Base-by-base conservation (phyloP, 352 stramenopile species). In the Phytopythium cucurbitacearum region DNA sequence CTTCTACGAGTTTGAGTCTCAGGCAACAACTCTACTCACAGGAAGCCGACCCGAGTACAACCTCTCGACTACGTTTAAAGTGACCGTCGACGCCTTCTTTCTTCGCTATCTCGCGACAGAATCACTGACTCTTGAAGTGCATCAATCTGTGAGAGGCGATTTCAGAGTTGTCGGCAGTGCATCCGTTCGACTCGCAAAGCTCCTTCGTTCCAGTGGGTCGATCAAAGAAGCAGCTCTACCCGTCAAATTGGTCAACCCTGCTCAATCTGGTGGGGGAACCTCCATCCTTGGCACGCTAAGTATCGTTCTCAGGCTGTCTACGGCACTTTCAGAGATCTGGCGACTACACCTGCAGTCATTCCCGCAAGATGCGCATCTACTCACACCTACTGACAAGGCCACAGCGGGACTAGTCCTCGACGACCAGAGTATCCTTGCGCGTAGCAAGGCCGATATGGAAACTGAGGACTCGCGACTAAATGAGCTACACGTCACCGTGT, bases 1-100 rank as follows among this genome's bases (percentile, higher is more conserved):
- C 53, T 98, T 98, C 55, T 98, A 95, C 59, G 89, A 97, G 59
- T 98, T 96, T 55, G 91, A 98, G 62, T 96, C 88, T 0, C 90
- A 98, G 66, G 84, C 89, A 42, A 97, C 91, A 38, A 72, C 91
- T 28, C 65, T 97, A 35, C 49, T 97, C 10, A 71, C 87, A 9
- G 92, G 93, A 28, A 78, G 55, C 38, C 69, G 71, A 13, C 92
- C 91, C 3, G 71, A 82, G 13, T 98, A 96, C 69, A 95, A 97
- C 60, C 94, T 97, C 51, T 89, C 90, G 7, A 79, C 86, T 10
- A 96, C 79, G 0, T 98, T 95, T 64, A 96, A 95, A 59, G 82
- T 98, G 45, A 94, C 80, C 0, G 85, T 96, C 4, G 92, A 98
- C 62, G 89, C 90, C 1, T 97, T 97, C 57, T 97, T 97, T 57